A percentile compares a stretch with the other conserved stretches of the same genome.
Evolutionary conservation across 805 yeast species (phyloP).

Genomic region (Spathaspora girioi): DNA sequence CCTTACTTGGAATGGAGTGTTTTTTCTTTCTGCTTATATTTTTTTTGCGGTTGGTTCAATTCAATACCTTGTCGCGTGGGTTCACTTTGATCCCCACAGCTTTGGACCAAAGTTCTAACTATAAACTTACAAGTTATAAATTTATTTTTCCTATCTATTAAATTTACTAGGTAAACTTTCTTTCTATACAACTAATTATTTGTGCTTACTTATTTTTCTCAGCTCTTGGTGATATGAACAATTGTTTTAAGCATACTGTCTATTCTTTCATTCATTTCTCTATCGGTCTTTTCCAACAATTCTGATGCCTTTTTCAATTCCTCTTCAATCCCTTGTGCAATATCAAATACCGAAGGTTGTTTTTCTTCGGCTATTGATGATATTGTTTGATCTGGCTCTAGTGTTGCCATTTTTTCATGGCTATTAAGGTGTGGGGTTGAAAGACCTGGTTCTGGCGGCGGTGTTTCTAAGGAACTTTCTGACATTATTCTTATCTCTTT

Average conservation of each 20-base stretch:
- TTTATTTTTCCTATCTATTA: neutral
- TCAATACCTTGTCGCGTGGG: neutral
- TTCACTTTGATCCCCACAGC: no score
- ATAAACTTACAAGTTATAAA: neutral
- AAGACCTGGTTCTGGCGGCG: slow-evolving; percentile 18
- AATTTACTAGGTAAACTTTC: neutral
- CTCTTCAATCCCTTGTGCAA: slow-evolving; percentile 31
- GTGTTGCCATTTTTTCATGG: neutral
- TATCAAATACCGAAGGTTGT: slow-evolving; percentile 21
- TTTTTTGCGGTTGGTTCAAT: neutral
- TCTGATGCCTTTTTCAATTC: slow-evolving; percentile 19
- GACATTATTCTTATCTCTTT: slow-evolving; percentile 1
- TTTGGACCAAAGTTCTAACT: neutral
- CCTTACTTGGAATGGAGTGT: neutral
- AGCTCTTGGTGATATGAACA: neutral
- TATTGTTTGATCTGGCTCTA: slow-evolving; percentile 6
- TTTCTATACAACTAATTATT: neutral
- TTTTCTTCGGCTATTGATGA: slow-evolving; percentile 11
- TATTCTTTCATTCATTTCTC: slow-evolving; percentile 23
- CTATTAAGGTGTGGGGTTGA: slow-evolving; percentile 31
- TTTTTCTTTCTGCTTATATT: neutral
- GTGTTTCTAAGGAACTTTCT: slow-evolving; percentile 4
- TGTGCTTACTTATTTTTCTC: neutral
- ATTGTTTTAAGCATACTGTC: slow-evolving; percentile 18
- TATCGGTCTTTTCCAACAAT: slow-evolving; percentile 23